Evolutionary conservation across 1,284 basidiomycete genomes (phyloP).

Genomic region (Entoloma clypeatum): DNA sequence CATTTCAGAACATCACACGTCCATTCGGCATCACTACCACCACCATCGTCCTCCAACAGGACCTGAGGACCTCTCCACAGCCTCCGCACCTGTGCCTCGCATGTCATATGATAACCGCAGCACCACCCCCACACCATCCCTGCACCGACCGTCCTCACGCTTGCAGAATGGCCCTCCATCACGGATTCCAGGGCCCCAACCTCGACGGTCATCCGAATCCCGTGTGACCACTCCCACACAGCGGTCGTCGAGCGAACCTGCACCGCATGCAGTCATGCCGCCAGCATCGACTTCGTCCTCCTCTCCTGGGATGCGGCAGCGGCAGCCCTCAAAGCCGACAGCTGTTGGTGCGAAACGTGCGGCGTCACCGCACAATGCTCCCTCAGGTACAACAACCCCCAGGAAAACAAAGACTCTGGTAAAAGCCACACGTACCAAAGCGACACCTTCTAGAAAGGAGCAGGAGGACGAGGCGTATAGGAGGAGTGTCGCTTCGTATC

Average conservation of each 20-base stretch:
- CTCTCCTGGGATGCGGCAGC: slow-evolving; percentile 20
- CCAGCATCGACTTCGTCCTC: slow-evolving; percentile 22
- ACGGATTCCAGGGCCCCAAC: slow-evolving; percentile 34
- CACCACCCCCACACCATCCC: slow-evolving; percentile 33
- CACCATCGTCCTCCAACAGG: slow-evolving; percentile 14
- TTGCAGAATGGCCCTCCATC: slow-evolving; percentile 27
- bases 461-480: slow-evolving; percentile 31
- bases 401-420: slow-evolving; percentile 33
- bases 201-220: slow-evolving; percentile 36
- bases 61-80: slow-evolving; percentile 23
- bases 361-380: slow-evolving; percentile 26
- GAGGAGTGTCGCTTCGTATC: slow-evolving; percentile 59
- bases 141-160: slow-evolving; percentile 25
- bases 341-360: slow-evolving; percentile 17
- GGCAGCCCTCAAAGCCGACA: slow-evolving; percentile 18
- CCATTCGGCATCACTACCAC: background rate
- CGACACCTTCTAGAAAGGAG: slow-evolving; percentile 26
- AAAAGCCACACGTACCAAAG: slow-evolving; percentile 32
- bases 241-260: slow-evolving; percentile 26
- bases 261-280: slow-evolving; percentile 22
- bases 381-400: too few species aligned
- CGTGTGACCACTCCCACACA: slow-evolving; percentile 28
- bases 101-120: slow-evolving; percentile 28
- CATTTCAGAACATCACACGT: slow-evolving; percentile 6
- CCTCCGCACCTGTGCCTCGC: slow-evolving; percentile 17